A percentile compares a stretch with the other conserved stretches of the same genome.
These are phyloP conservation scores for Escallonia herrerae DNA, from an alignment of 129 eudicot genomes.

Conservation along the genomic window DNA sequence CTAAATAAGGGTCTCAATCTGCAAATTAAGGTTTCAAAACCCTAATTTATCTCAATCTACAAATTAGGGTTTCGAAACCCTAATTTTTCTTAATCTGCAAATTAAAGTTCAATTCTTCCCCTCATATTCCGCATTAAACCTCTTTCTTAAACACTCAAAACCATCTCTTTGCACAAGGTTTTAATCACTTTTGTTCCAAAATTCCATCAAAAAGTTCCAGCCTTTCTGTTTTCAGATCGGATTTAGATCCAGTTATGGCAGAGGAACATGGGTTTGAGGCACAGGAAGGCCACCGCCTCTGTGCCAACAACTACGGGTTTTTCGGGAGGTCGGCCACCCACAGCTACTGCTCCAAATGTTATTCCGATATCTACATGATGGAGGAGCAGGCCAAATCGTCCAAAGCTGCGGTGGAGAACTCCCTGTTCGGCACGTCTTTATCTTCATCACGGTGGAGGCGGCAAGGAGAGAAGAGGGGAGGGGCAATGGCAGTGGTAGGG, in stretches of 20 bases:
- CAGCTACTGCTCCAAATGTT: slow-evolving; percentile 22
- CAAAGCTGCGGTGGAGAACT: slow-evolving; percentile 11
- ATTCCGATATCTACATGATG: slow-evolving; percentile 2
- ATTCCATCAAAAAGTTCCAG: not conserved
- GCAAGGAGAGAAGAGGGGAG: too few species aligned
- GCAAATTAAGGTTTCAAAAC: too few species aligned
- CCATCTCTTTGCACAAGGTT: not conserved
- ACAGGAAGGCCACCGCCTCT: slow-evolving; percentile 22
- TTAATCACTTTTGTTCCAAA: not conserved
- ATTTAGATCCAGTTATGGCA: slow-evolving; percentile 9
- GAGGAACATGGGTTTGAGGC: slow-evolving; percentile 24
- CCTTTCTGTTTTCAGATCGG: not conserved
- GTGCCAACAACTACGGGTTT: slow-evolving; percentile 29
- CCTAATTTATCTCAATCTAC: too few species aligned
- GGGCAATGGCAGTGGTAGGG: not conserved
- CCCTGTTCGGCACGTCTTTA: not conserved
- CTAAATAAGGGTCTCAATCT: too few species aligned
- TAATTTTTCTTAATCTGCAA: too few species aligned
- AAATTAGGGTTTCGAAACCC: too few species aligned
- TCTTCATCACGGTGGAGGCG: not conserved
- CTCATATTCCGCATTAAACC: not conserved
- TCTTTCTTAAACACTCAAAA: not conserved
- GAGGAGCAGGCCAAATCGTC: slow-evolving; percentile 13
- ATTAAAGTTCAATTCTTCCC: not conserved
- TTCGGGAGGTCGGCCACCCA: slow-evolving; percentile 23